Base-by-base conservation (phyloP, 495 filamentous ascomycete genomes). In the Neurospora pannonica region DNA sequence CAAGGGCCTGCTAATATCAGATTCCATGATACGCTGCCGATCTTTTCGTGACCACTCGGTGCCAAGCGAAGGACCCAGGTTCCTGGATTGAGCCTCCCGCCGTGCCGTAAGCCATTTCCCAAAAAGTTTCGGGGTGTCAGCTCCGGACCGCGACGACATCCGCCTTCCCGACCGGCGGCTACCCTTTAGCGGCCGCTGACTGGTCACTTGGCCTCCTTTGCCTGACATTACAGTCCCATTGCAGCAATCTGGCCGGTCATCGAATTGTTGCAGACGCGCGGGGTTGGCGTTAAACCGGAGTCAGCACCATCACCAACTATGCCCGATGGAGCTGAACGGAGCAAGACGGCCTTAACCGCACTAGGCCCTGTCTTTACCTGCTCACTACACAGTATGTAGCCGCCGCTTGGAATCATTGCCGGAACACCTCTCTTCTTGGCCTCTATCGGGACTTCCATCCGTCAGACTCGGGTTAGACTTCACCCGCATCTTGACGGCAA, bases 21-120 rank as follows among this genome's bases (percentile, higher is more conserved):
- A 60, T 21, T 60, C 48, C 11, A 60, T 15, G 48, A 60, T 34
- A 67, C 28, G 28, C 54, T 67, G 54, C 54, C 15, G 28, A 67
- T 67, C 24, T 31, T 36, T 34, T 8, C 54, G 11, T 15, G 24
- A 28, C 21, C n/a, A 54, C 19, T 46, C 42, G 42, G 19, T n/a
- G 34, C 34, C 38, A 60, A 48, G 46, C 46, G n/a, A 46, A 69
- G 39, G 17, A 71, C 60, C 73, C 74, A 75, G 28, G 76, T 75
- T 77, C 77, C 75, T 75, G 79, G 80, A 76, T 69, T 77, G 72
- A 76, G 75, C 54, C 74, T 81, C 80, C 80, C 80, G 80, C 71
- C 72, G 54, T 77, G 78, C 80, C 80, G 80, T 72, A 39, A 17
- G 70, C 72, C 79, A 69, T 74, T 78, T 75, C 78, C 80, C 73